These are phyloP conservation scores for Termitomyces sp. DNA, from an alignment of 768 basidiomycete genomes.

Conservation along the genomic window DNA sequence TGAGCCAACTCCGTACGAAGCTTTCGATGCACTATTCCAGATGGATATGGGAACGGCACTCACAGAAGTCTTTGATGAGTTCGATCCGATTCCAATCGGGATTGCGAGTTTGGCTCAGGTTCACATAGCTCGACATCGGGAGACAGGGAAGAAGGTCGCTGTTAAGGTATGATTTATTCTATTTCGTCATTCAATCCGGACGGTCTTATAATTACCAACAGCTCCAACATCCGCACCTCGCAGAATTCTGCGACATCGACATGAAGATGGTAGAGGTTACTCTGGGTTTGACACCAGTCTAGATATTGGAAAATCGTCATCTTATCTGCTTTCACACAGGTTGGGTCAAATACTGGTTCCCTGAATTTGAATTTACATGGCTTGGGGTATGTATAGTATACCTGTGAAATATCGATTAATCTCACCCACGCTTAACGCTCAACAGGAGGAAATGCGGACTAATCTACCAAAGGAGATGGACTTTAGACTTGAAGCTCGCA, in stretches of 20 bases:
- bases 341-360: slow-evolving; percentile 91
- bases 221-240: slow-evolving; percentile 91
- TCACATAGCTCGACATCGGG: slow-evolving; percentile 73
- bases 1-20: slow-evolving; percentile 80
- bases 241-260: slow-evolving; percentile 90
- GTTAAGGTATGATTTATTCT: slow-evolving; percentile 59
- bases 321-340: slow-evolving; percentile 32
- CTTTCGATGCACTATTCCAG: slow-evolving; percentile 71
- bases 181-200: not conserved
- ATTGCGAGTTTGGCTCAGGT: slow-evolving; percentile 97
- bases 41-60: slow-evolving; percentile 75
- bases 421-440: slow-evolving; percentile 47
- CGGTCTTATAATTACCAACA: slow-evolving; percentile 22
- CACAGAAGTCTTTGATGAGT: slow-evolving; percentile 76
- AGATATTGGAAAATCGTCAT: not conserved
- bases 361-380: slow-evolving; percentile 95
- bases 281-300: slow-evolving; percentile 40
- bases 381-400: slow-evolving; percentile 50
- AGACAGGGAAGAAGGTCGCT: slow-evolving; percentile 74
- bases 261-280: slow-evolving; percentile 81
- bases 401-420: not conserved
- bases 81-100: slow-evolving; percentile 86
- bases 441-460: slow-evolving; percentile 88
- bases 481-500: slow-evolving; percentile 85
- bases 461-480: slow-evolving; percentile 94